Base-by-base conservation (phyloP, 1,284 basidiomycete species). In the Cystobasidium pallidum region DNA sequence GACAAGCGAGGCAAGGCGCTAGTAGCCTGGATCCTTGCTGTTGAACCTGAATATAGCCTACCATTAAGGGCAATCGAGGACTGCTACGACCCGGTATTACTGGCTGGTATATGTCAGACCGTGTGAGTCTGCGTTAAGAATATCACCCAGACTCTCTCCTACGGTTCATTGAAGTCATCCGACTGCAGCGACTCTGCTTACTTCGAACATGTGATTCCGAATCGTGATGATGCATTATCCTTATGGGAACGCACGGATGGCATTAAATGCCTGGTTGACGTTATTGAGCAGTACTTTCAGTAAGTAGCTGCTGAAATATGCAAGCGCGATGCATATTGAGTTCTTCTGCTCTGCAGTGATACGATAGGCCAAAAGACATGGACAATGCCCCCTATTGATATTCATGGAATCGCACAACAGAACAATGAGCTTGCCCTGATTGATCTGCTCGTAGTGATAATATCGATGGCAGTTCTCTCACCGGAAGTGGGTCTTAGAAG, bases 391-490 rank as follows among this genome's bases (percentile, higher is more conserved):
- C 30, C 54, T 34, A 70, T 70, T n/a, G 57, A 70, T 21, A 19
- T 52, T 39, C 39, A 70, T 0, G 36, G 34, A n/a, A 62, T 70
- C 24, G 57, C 67, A 6, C 24, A 34, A 1, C 15, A 70, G 36
- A 15, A n/a, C 6, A 45, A 36, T 34, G 77, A 87, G 4, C 76
- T 80, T n/a, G 88, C 91, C 45, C 88, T 88, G 0, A 84, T 91
- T 66, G 84, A 87, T 26, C 85, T 94, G 81, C 91, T 91, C 78
- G 86, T 91, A 73, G 84, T 97, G 45, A 91, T 92, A 1, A 91
- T 98, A 59, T 92, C 91, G 3, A 92, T 97, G 76, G 91, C 93
- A 0, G 94, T 96, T 1, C 91, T 96, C 79, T 91, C 75, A 70
- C 66, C 21, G 45, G 64, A 45, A 49, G 71, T 61, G n/a, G 62